phyloP scores from a whole-genome alignment of 2,329 filamentous ascomycete species.

The Sphaerulina vaccinii region DNA sequence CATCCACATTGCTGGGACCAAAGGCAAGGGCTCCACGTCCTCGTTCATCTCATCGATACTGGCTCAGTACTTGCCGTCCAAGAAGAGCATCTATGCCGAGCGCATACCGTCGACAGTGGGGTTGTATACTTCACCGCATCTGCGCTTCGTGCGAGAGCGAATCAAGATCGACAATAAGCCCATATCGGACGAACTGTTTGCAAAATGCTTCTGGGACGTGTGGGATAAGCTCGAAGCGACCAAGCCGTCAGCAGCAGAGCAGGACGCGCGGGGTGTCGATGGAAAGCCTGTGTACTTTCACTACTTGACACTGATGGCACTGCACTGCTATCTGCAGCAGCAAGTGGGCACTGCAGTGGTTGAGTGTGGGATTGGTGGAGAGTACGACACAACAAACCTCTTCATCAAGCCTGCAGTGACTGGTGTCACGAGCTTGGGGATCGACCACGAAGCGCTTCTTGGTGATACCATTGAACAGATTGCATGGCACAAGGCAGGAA shows the following conservation, averaged over 20 bases:
- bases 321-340: slow-evolving; percentile 76
- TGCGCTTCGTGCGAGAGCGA: slow-evolving; percentile 78
- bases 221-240: slow-evolving; percentile 68
- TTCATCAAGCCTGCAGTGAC: slow-evolving; percentile 67
- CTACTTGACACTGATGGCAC: slow-evolving; percentile 82
- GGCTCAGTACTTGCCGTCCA: slow-evolving; percentile 55
- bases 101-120: slow-evolving; percentile 53
- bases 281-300: slow-evolving; percentile 90
- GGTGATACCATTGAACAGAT: slow-evolving; percentile 78
- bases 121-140: slow-evolving; percentile 82
- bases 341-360: slow-evolving; percentile 76
- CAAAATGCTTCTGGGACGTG: slow-evolving; percentile 76
- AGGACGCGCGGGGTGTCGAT: slow-evolving; percentile 49
- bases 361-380: slow-evolving; percentile 91
- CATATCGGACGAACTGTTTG: slow-evolving; percentile 66
- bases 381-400: slow-evolving; percentile 90
- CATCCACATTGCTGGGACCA: slow-evolving; percentile 89
- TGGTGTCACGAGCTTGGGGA: slow-evolving; percentile 76
- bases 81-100: slow-evolving; percentile 35
- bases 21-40: slow-evolving; percentile 88
- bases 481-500: slow-evolving; percentile 88
- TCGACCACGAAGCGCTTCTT: slow-evolving; percentile 81
- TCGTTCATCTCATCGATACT: slow-evolving; percentile 80
- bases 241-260: slow-evolving; percentile 50
- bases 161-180: slow-evolving; percentile 76